Evolutionary conservation across 2,329 filamentous ascomycete species (phyloP).

Genomic region (Spiromastix sp.): DNA sequence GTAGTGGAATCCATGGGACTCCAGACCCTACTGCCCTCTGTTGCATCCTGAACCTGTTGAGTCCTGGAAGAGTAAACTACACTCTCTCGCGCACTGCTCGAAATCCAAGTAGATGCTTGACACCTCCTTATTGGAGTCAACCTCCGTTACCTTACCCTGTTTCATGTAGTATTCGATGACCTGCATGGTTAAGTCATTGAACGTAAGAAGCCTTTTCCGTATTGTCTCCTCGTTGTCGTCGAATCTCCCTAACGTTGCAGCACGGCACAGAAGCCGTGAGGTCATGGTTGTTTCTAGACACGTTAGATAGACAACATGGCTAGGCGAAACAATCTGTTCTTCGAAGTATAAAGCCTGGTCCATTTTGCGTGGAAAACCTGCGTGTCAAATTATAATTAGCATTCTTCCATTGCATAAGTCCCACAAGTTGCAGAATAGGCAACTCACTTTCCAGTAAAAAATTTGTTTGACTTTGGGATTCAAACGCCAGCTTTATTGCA

Average conservation of each 20-base stretch:
- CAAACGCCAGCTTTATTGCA: neutral
- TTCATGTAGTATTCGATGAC: neutral
- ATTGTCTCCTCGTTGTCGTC: neutral
- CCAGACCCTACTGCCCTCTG: too few species aligned
- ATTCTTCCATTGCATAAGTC: neutral
- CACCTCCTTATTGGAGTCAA: neutral
- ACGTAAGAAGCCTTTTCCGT: neutral
- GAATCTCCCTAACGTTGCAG: neutral
- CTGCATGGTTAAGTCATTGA: neutral
- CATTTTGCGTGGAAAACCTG: neutral
- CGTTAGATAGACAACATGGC: neutral
- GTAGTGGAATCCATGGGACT: too few species aligned
- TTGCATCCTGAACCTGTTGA: neutral
- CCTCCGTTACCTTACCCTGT: neutral
- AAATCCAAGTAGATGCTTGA: neutral
- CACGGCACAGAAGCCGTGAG: neutral
- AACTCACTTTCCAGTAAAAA: neutral
- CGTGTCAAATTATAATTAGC: neutral
- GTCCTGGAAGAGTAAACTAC: neutral
- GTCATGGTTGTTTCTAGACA: neutral
- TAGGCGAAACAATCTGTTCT: neutral
- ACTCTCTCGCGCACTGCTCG: neutral
- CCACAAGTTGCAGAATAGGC: neutral
- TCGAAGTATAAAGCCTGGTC: neutral
- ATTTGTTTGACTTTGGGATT: neutral